Evolutionary conservation across 139 green algal genomes (phyloP), one percentile per base, ranked within the genome.

Genomic region (Chlamydomonas sp.): DNA sequence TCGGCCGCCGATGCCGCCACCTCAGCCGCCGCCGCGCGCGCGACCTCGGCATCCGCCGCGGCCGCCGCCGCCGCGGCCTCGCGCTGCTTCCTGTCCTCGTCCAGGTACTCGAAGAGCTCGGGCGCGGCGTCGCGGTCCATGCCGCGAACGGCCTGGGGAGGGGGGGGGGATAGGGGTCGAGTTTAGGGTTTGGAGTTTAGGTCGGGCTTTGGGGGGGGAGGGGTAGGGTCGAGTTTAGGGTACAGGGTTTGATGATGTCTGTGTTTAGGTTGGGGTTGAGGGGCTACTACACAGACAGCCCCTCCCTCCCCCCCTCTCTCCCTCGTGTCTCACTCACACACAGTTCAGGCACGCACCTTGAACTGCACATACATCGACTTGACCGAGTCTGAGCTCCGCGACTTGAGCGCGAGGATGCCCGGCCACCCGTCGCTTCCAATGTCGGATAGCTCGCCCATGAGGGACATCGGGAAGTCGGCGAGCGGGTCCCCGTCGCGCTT

Each of bases 41-140:
- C n/a, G n/a, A n/a, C n/a, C n/a, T n/a, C n/a, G n/a, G n/a, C n/a
- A n/a, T n/a, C n/a, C n/a, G n/a, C n/a, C n/a, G n/a, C n/a, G n/a
- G n/a, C n/a, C n/a, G n/a, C n/a, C 43, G 43, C 43, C 43, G 43
- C 16, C 43, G 13, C 43, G 43, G 13, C 43, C 43, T 54, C 43
- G 43, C 43, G 13, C 43, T 62, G 54, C 48, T 71, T 35, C 71
- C 67, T 67, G 20, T 50, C 62, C 28, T 73, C 58, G 2, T 64
- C 62, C 22, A 89, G 62, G 67, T 89, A 89, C 26, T 77, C 73
- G 54, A 81, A 81, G 35, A 89, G 76, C 43, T 67, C 63, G 0
- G 83, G 81, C 1, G 83, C 83, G 2, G 66, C 62, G 6, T 67
- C 66, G 0, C 65, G 10, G 22, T 30, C 82, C 58, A 87, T 61